These are phyloP conservation scores for Glycine soja DNA, from an alignment of 306 rosid species.

Conservation along the genomic window DNA sequence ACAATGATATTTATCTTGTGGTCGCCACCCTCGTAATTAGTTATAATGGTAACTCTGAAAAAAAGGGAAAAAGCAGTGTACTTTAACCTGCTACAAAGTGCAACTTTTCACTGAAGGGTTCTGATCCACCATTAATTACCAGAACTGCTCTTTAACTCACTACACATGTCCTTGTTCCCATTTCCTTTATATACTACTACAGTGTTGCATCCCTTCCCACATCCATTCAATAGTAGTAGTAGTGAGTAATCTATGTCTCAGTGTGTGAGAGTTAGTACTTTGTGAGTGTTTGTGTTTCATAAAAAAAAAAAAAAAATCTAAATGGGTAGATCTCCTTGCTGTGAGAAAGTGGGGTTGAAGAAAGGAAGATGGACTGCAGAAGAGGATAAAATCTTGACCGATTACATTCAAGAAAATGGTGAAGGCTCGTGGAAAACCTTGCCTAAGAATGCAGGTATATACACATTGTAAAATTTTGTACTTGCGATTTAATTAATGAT, in stretches of 20 bases:
- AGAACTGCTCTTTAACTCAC: no score
- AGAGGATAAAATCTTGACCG: slow-evolving; percentile 73
- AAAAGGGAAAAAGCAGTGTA: background rate
- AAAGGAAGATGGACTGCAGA: slow-evolving; percentile 92
- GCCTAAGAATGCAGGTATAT: slow-evolving; percentile 80
- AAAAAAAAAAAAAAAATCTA: no score
- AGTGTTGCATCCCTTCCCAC: slow-evolving; percentile 16
- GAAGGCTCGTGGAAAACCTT: slow-evolving; percentile 86
- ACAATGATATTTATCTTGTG: slow-evolving; percentile 21
- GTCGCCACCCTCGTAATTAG: background rate
- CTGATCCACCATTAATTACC: background rate
- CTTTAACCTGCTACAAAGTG: slow-evolving; percentile 22
- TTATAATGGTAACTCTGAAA: background rate
- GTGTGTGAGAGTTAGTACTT: no score
- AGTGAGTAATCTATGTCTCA: no score
- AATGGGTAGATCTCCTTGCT: slow-evolving; percentile 85
- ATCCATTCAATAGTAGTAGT: background rate
- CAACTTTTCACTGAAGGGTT: background rate
- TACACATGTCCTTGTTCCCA: background rate
- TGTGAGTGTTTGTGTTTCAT: no score
- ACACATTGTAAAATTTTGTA: no score
- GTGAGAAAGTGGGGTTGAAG: slow-evolving; percentile 80
- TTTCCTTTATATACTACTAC: slow-evolving; percentile 37
- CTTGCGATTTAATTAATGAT: background rate
- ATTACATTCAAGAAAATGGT: slow-evolving; percentile 67